Base-by-base conservation (phyloP, 345 rosid species). In the Hibiscus tridactylites region DNA sequence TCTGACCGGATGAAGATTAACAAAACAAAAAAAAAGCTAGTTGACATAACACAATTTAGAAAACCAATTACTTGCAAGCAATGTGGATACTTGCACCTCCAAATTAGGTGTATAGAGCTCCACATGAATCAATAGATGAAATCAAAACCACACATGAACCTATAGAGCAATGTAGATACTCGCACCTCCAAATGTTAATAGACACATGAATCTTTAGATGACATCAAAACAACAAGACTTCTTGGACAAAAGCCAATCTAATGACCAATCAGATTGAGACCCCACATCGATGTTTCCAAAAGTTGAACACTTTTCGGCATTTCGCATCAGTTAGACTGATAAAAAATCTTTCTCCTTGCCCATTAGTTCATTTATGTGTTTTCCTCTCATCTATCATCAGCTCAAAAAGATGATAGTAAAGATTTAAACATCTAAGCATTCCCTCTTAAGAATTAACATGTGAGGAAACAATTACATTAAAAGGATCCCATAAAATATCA, bases 381-480 rank as follows among this genome's bases (percentile, higher is more conserved):
- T 65, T 42, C 9, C 46, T 65, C 69, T 65, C 54, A 65, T 65
- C 6, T 46, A 24, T 24, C 70, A 65, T 46, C 56, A 65, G 19
- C 35, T 44, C 70, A 44, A 24, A 52, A 65, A 44, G 35, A 24
- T 24, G 13, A 28, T 4, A 49, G 8, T 13, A 8, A 13, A 13
- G 70, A 66, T 24, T 24, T 15, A 15, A 15, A 66, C 21, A 47
- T 7, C 37, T 49, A 66, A 42, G 29, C 29, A 21, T 65, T 7
- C 37, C 42, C 42, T 47, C 50, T 9, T 39, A 21, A 21, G 31
- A 44, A 21, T 21, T 21, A 46, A 65, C 56, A 47, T 46, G 6
- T 3, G 57, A 31, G 46, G 8, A 49, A 7, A 46, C 33, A 3
- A 46, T 26, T 46, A 46, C 52, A 64, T 39, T 42, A 3, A 54